These are phyloP conservation scores for Neurospora terricola DNA, from an alignment of 495 filamentous ascomycete genomes.

Conservation along the genomic window DNA sequence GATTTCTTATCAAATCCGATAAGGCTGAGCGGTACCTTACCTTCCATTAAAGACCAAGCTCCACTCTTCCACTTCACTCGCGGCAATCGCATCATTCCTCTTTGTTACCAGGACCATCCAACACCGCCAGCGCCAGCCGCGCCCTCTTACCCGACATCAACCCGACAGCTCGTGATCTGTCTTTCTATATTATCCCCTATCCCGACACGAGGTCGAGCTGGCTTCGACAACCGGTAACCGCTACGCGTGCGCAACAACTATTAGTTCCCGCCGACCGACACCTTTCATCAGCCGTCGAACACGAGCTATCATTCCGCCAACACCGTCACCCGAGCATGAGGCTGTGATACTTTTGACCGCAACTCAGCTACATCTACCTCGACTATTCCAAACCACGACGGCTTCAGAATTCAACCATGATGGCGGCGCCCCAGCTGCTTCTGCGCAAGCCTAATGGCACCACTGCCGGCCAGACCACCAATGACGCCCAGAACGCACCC, in stretches of 20 bases:
- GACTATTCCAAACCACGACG: not conserved
- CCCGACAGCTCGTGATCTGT: not conserved
- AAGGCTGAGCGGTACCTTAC: not conserved
- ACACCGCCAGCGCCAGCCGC: not conserved
- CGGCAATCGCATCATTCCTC: not conserved
- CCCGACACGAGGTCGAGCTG: not conserved
- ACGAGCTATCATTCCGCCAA: not conserved
- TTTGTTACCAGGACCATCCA: not conserved
- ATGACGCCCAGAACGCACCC: conserved; percentile 39
- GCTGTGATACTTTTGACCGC: too few relatives aligned
- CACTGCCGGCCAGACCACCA: conserved; percentile 18
- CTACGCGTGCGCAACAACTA: not conserved
- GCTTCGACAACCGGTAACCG: not conserved
- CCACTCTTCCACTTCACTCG: not conserved
- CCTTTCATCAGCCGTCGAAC: not conserved
- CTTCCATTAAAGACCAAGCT: not conserved
- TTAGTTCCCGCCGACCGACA: not conserved
- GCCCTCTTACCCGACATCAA: not conserved
- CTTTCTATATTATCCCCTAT: not conserved
- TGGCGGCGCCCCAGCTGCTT: conserved; percentile 26
- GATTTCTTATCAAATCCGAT: not conserved
- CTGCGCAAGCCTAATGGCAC: conserved; percentile 23
- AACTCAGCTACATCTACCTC: not conserved
- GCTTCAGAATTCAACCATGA: conserved; percentile 4
- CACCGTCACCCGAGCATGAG: not conserved